Conservation (phyloP, 1,284 basidiomycete species). For the Phlebopus sp. region DNA sequence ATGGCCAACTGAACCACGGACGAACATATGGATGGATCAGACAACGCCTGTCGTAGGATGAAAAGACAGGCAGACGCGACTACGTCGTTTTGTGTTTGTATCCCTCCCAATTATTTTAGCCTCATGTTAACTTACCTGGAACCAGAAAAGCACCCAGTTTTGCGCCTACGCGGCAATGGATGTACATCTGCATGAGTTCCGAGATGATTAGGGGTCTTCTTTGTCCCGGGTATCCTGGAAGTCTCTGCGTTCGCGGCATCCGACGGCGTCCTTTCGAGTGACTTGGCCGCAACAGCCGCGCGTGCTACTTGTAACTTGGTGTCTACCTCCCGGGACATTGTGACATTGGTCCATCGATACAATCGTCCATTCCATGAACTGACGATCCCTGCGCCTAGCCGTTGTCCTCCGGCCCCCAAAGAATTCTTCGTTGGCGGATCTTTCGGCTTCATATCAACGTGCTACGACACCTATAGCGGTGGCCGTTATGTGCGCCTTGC, state of each 20-base stretch:
- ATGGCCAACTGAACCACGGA: neutral
- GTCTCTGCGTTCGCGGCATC: no score
- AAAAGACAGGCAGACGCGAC: neutral
- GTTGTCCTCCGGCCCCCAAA: neutral
- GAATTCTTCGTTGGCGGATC: neutral
- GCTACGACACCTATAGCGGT: neutral
- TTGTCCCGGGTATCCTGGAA: no score
- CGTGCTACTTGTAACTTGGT: no score
- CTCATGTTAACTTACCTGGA: neutral
- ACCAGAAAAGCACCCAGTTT: neutral
- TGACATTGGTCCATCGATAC: neutral
- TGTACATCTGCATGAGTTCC: constrained; percentile 1
- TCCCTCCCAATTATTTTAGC: neutral
- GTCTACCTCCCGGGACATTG: no score
- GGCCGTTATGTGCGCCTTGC: no score
- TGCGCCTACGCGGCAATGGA: neutral
- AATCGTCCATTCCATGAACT: neutral
- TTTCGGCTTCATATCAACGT: neutral
- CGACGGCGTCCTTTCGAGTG: no score
- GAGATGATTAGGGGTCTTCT: neutral
- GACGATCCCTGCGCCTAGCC: neutral
- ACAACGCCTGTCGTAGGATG: neutral
- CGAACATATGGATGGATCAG: neutral
- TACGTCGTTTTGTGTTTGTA: neutral
- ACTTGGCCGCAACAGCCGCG: no score